Base-by-base conservation (phyloP, 1,139 yeast species). In the Pichia sp. region DNA sequence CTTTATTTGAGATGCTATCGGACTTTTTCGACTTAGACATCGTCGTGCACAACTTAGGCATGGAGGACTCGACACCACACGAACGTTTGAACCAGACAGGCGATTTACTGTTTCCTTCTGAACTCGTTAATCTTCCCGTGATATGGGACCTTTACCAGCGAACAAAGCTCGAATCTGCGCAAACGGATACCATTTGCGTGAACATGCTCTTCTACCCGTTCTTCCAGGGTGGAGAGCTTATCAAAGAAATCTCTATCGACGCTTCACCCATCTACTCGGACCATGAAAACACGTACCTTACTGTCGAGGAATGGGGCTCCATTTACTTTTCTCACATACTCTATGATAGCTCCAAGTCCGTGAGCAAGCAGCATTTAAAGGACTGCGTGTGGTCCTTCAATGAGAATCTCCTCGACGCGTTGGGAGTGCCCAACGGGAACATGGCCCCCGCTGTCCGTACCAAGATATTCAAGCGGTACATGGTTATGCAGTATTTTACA, bases 1-100 rank as follows among this genome's bases (percentile, higher is more conserved):
- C 84, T 0, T 68, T 80, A 32, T 65, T 79, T 45, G 65, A 71
- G 6, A 61, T 76, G 46, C 67, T 83, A 49, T 62, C 73, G 1
- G 77, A 78, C 31, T 75, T 80, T 53, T 78, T 87, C 46, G 82
- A 84, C 60, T 80, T 90, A 63, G 78, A 90, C 0, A 72, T 89
- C 11, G 89, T 85, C 10, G 19, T 51, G n/a, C 34, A 46, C 11
- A 41, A 29, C 6, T 5, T 50, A 7, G 13, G 32, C 7, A 23
- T 29, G 30, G 23, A 8, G 4, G 48, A 49, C 23, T 19, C 45
- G 44, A 19, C 5, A 3, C 44, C 34, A 13, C 23, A 3, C 13
- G n/a, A 34, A 8, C 16, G 46, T 2, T 15, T 32, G 1, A 26
- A 49, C 1, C 36, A 57, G n/a, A 55, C 59, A 19, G 7, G 29